phyloP scores from a whole-genome alignment of 441 rosid genomes.

The Gossypium davidsonii region DNA sequence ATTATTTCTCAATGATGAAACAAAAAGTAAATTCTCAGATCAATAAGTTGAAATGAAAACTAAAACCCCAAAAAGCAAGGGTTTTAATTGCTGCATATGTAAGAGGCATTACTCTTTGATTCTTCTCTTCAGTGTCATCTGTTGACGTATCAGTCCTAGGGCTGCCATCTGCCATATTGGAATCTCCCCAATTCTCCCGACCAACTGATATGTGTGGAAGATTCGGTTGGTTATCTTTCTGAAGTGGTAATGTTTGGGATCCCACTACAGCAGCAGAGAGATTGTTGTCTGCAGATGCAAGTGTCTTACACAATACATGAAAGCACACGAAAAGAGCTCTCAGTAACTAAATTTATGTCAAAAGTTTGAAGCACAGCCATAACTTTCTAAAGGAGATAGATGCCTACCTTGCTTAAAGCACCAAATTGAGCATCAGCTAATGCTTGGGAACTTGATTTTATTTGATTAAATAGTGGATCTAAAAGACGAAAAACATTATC shows the following conservation, averaged over 20 bases:
- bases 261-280: constrained; percentile 29
- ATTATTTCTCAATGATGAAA: neutral
- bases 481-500: constrained; percentile 13
- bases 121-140: constrained; percentile 76
- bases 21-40: neutral
- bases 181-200: constrained; percentile 57
- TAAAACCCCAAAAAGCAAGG: neutral
- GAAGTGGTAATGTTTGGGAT: constrained; percentile 30
- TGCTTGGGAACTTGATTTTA: constrained; percentile 44
- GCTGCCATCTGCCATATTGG: constrained; percentile 63
- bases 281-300: constrained; percentile 34
- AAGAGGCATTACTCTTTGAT: constrained; percentile 51
- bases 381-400: neutral
- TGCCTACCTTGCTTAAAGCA: constrained; percentile 39
- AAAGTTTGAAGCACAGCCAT: neutral
- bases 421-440: constrained; percentile 45
- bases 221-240: constrained; percentile 35
- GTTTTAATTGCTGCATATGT: neutral
- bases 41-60: neutral
- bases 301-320: constrained; percentile 23
- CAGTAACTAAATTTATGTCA: constrained; percentile 16
- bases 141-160: constrained; percentile 77
- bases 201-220: constrained; percentile 30
- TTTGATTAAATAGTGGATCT: constrained; percentile 53
- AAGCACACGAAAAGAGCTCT: constrained; percentile 3